Evolutionary conservation across 768 basidiomycete species (phyloP).

Genomic region (Phylloporus rhodoxanthus): DNA sequence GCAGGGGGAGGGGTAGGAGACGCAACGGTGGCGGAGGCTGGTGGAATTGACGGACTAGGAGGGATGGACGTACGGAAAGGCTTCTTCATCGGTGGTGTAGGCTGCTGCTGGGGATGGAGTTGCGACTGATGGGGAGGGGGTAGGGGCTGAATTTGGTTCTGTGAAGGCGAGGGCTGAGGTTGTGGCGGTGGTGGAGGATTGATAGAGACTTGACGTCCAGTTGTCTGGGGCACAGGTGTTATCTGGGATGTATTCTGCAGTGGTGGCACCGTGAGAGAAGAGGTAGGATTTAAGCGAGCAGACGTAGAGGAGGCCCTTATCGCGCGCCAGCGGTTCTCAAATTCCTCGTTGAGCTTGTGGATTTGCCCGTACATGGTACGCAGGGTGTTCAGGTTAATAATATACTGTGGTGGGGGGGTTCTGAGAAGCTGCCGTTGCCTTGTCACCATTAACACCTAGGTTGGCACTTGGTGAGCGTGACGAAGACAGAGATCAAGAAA

Average conservation of each 20-base stretch:
- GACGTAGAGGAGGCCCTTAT: constrained; percentile 15
- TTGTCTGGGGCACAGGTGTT: constrained; percentile 18
- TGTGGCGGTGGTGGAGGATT: constrained; percentile 21
- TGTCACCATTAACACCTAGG: constrained; percentile 40
- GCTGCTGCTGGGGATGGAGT: constrained; percentile 5
- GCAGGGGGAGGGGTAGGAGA: constrained; percentile 45
- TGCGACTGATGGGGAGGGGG: constrained; percentile 7
- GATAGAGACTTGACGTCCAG: constrained; percentile 29
- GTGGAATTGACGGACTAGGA: constrained; percentile 20
- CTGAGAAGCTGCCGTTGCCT: constrained; percentile 29
- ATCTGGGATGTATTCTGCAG: constrained; percentile 16
- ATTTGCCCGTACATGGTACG: constrained; percentile 42
- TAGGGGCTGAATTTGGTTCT: constrained; percentile 4
- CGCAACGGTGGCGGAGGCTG: constrained; percentile 7
- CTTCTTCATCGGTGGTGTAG: constrained; percentile 16
- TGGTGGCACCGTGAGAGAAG: constrained; percentile 16
- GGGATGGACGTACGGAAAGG: constrained; percentile 12
- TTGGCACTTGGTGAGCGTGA: constrained; percentile 7
- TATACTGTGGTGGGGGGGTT: constrained; percentile 25
- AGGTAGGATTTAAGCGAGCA: constrained; percentile 2
- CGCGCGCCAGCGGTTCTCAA: constrained; percentile 27
- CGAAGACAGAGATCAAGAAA: constrained; percentile 8
- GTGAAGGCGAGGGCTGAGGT: constrained; percentile 7
- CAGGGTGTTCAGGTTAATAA: constrained; percentile 35
- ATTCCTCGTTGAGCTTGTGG: constrained; percentile 37